A percentile compares a stretch with the other conserved stretches of the same genome.
phyloP scores from a whole-genome alignment of 129 eudicot species.

The Centrapalus pauciflorus region DNA sequence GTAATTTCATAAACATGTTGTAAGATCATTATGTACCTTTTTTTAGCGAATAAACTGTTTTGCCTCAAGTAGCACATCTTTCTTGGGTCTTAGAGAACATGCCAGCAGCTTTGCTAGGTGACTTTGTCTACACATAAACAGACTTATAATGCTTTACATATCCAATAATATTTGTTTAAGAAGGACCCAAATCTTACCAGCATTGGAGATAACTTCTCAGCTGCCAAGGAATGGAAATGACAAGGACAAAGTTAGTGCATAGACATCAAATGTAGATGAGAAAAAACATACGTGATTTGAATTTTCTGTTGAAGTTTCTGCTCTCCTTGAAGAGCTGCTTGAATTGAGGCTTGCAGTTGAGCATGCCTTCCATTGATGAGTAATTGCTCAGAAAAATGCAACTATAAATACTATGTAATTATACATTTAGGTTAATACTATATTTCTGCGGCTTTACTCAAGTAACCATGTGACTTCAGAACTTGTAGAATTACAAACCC shows the following conservation, averaged over 20 bases:
- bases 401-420: background rate
- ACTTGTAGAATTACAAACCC: too few species aligned
- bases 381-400: conserved; percentile 45
- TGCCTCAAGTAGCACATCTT: conserved; percentile 65
- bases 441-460: background rate
- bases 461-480: too few species aligned
- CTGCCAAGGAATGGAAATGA: conserved; percentile 7
- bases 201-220: conserved; percentile 52
- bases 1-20: too few species aligned
- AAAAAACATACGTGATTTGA: conserved; percentile 51
- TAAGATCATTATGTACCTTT: too few species aligned
- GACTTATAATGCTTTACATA: background rate
- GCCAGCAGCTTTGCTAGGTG: conserved; percentile 82
- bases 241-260: background rate
- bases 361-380: conserved; percentile 81
- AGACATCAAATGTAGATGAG: background rate
- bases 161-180: background rate
- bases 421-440: background rate
- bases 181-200: conserved; percentile 35
- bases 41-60: conserved; percentile 68
- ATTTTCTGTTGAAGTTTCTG: conserved; percentile 64
- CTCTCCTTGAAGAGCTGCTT: conserved; percentile 74
- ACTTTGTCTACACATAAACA: conserved; percentile 42
- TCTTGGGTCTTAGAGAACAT: too few species aligned
- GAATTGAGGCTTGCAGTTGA: conserved; percentile 73